A percentile compares a stretch with the other conserved stretches of the same genome.
phyloP scores from a whole-genome alignment of 805 yeast genomes.

The Saccharomycopsis schoenii region DNA sequence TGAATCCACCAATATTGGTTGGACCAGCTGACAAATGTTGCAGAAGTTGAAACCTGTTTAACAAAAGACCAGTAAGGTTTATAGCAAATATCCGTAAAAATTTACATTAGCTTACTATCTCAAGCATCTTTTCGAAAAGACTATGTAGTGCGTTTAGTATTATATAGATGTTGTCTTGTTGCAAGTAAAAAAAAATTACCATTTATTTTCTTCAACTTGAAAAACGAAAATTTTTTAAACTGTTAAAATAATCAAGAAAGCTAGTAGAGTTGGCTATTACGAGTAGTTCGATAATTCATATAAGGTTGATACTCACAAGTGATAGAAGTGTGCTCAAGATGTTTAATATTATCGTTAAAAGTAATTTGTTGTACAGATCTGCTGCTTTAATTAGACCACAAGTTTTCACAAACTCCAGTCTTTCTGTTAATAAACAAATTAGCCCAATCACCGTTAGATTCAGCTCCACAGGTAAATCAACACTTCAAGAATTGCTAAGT shows the following conservation, averaged over 20 bases:
- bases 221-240: neutral
- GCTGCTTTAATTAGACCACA: neutral
- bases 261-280: neutral
- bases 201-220: neutral
- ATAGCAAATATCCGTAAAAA: too few relatives aligned
- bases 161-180: too few relatives aligned
- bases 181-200: neutral
- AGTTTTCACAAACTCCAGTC: neutral
- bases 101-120: too few relatives aligned
- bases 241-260: neutral
- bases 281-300: neutral
- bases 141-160: neutral
- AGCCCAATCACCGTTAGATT: neutral
- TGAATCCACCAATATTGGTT: too few relatives aligned
- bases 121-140: too few relatives aligned
- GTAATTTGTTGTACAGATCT: neutral
- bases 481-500: neutral
- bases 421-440: neutral
- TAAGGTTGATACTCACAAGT: too few relatives aligned
- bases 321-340: neutral
- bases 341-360: neutral
- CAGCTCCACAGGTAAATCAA: neutral
- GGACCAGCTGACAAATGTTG: too few relatives aligned
- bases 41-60: too few relatives aligned
- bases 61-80: too few relatives aligned